Percentiles rank a stretch among this genome's conserved stretches.
These are phyloP conservation scores for Nemania abortiva DNA, from an alignment of 2,329 filamentous ascomycete genomes.

Conservation along the genomic window DNA sequence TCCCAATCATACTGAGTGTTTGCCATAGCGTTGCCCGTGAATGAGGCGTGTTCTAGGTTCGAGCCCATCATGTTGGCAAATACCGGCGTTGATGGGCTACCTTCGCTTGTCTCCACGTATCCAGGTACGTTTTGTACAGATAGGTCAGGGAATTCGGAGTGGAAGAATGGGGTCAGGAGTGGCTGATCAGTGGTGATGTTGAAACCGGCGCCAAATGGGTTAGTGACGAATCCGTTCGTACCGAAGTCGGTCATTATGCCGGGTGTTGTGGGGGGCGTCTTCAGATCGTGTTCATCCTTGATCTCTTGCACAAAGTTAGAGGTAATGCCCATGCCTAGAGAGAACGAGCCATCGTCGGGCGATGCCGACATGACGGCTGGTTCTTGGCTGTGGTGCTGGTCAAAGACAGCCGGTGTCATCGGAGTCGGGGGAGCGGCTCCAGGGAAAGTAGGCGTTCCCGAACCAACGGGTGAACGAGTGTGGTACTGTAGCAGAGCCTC, in stretches of 20 bases:
- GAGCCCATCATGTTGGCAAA: conserved; percentile 59
- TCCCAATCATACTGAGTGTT: conserved; percentile 67
- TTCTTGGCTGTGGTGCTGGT: conserved; percentile 56
- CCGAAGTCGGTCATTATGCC: conserved; percentile 59
- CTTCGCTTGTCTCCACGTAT: conserved; percentile 59
- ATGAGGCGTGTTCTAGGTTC: conserved; percentile 52
- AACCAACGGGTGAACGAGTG: conserved; percentile 57
- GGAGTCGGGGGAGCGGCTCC: conserved; percentile 62
- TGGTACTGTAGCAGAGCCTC: conserved; percentile 59
- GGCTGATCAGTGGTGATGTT: conserved; percentile 60
- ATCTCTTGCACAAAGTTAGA: conserved; percentile 44
- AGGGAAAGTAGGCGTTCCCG: conserved; percentile 54
- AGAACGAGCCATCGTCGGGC: conserved; percentile 55
- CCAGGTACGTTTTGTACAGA: conserved; percentile 56
- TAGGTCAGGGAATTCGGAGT: conserved; percentile 61
- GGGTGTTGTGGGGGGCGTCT: conserved; percentile 67
- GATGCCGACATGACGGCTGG: conserved; percentile 55
- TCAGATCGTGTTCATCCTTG: conserved; percentile 58
- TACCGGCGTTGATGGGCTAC: conserved; percentile 63
- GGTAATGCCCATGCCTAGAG: conserved; percentile 46
- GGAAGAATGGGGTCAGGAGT: conserved; percentile 62
- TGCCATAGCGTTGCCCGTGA: conserved; percentile 51
- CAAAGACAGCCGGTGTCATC: conserved; percentile 60
- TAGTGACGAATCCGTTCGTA: conserved; percentile 56
- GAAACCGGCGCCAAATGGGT: conserved; percentile 40